Percentiles rank a stretch among this genome's conserved stretches.
Conservation (phyloP, 2,329 filamentous ascomycete species). For the Apiospora koreana region DNA sequence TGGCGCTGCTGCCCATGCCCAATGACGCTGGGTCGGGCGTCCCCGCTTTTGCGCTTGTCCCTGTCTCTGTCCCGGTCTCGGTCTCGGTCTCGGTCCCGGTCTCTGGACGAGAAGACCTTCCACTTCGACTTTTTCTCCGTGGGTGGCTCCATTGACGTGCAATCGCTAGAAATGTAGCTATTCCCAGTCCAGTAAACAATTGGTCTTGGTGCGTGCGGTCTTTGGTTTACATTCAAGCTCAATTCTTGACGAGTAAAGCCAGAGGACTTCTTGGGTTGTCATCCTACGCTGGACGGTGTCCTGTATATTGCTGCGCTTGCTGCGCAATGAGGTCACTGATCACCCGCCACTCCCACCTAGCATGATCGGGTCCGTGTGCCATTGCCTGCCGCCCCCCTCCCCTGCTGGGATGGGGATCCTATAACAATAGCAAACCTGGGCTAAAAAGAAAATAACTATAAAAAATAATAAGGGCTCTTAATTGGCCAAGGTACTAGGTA, state of each 20-base stretch:
- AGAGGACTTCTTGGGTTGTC: neutral
- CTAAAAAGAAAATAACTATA: too few relatives aligned
- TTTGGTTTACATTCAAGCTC: too few relatives aligned
- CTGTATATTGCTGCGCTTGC: neutral
- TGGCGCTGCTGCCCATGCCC: neutral
- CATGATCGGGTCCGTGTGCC: neutral
- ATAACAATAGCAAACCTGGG: too few relatives aligned
- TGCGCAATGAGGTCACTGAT: slow-evolving; percentile 4
- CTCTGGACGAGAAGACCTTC: slow-evolving; percentile 9
- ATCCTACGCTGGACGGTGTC: neutral
- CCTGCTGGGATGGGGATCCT: neutral
- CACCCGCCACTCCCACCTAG: neutral
- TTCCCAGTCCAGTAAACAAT: too few relatives aligned
- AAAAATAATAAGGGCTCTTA: too few relatives aligned
- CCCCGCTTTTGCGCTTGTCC: slow-evolving; percentile 6
- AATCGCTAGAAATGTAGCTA: too few relatives aligned
- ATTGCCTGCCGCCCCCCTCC: neutral
- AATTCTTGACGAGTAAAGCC: too few relatives aligned
- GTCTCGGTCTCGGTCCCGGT: too few relatives aligned
- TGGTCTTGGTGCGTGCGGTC: too few relatives aligned
- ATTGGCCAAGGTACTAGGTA: too few relatives aligned
- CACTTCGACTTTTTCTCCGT: slow-evolving; percentile 6
- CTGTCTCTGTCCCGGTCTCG: too few relatives aligned
- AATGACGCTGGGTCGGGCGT: neutral
- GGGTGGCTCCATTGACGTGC: neutral